These are phyloP conservation scores for Backusella tarrabulga DNA, from an alignment of 192 early-diverging fungal genomes.

Conservation along the genomic window DNA sequence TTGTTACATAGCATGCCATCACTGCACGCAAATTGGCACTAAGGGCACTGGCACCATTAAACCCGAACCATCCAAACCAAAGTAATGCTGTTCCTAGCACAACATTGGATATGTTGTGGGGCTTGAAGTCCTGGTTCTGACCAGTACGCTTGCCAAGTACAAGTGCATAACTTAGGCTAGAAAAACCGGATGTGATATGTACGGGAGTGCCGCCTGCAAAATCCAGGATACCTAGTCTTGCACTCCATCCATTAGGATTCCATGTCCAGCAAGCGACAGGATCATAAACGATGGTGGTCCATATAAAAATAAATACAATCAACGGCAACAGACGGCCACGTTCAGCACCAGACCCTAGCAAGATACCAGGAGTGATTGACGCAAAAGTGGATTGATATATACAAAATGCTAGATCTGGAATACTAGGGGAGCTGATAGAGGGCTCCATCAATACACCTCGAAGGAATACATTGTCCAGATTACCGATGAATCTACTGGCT, in stretches of 20 bases:
- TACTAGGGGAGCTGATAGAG: slow-evolving; percentile 55
- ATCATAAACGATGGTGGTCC: slow-evolving; percentile 92
- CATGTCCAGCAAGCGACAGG: slow-evolving; percentile 95
- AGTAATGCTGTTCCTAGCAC: slow-evolving; percentile 53
- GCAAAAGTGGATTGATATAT: slow-evolving; percentile 92
- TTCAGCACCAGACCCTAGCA: slow-evolving; percentile 90
- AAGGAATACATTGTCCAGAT: slow-evolving; percentile 75
- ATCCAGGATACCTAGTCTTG: slow-evolving; percentile 71
- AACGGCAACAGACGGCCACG: slow-evolving; percentile 82
- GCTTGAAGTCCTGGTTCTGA: slow-evolving; percentile 59
- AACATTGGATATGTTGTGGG: slow-evolving; percentile 91
- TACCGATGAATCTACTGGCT: slow-evolving; percentile 74
- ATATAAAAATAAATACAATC: slow-evolving; percentile 88
- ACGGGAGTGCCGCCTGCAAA: slow-evolving; percentile 98
- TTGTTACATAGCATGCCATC: slow-evolving; percentile 83
- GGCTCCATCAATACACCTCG: slow-evolving; percentile 42
- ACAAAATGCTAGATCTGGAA: slow-evolving; percentile 78
- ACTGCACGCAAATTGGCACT: slow-evolving; percentile 81
- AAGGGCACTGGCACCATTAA: slow-evolving; percentile 88
- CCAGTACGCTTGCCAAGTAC: slow-evolving; percentile 79
- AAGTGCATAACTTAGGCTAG: slow-evolving; percentile 81
- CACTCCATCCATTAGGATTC: slow-evolving; percentile 84
- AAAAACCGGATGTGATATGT: slow-evolving; percentile 89
- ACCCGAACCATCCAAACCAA: slow-evolving; percentile 52
- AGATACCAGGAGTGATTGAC: slow-evolving; percentile 85